phyloP scores from a whole-genome alignment of 331 rosid genomes.

The Acacia pycnantha region DNA sequence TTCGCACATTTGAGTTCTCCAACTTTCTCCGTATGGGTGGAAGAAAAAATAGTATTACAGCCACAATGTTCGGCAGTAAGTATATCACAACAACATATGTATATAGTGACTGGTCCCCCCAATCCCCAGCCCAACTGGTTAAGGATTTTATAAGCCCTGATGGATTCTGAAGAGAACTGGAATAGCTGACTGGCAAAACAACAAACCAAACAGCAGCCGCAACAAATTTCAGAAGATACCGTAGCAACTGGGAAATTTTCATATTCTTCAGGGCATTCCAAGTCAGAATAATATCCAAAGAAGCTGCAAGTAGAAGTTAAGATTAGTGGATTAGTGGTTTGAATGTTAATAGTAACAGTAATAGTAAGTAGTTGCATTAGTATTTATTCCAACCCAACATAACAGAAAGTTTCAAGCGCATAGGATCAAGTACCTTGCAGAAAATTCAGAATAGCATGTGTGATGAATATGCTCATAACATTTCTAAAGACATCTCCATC shows the following conservation, averaged over 20 bases:
- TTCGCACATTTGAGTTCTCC: slow-evolving; percentile 78
- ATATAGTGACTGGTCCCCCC: slow-evolving; percentile 73
- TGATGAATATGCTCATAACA: slow-evolving; percentile 80
- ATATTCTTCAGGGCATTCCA: slow-evolving; percentile 88
- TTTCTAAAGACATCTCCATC: slow-evolving; percentile 71
- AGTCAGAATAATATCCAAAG: slow-evolving; percentile 79
- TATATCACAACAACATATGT: slow-evolving; percentile 65
- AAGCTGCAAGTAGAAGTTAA: slow-evolving; percentile 54
- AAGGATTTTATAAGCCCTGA: slow-evolving; percentile 70
- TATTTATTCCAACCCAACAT: background rate
- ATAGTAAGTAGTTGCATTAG: background rate
- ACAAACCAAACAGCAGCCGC: slow-evolving; percentile 89
- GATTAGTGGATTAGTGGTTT: slow-evolving; percentile 19
- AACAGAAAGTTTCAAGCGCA: slow-evolving; percentile 12
- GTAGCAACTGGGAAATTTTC: slow-evolving; percentile 76
- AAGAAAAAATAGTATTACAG: slow-evolving; percentile 77
- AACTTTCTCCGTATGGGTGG: slow-evolving; percentile 74
- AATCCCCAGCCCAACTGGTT: slow-evolving; percentile 83
- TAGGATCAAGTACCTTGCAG: slow-evolving; percentile 66
- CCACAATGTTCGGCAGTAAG: slow-evolving; percentile 77
- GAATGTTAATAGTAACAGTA: background rate
- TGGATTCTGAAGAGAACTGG: slow-evolving; percentile 77
- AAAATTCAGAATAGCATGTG: slow-evolving; percentile 85
- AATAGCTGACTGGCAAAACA: slow-evolving; percentile 76
- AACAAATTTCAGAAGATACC: slow-evolving; percentile 81